Evolutionary conservation across 1,139 yeast species (phyloP).

Genomic region (Meyerozyma carpophila): DNA sequence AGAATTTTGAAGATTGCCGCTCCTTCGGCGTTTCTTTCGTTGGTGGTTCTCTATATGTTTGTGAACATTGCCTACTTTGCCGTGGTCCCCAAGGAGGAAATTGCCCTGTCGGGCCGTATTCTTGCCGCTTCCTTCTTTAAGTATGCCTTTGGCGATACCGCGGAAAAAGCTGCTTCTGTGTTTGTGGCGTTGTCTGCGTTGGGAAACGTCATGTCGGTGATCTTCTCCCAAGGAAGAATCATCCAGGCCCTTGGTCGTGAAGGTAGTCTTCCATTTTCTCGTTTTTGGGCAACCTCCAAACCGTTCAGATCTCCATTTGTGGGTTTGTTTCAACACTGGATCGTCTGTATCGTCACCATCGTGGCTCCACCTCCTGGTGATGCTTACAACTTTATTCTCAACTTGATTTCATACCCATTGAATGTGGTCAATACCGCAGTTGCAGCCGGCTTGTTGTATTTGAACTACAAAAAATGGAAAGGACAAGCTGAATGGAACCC

Average conservation of each 20-base stretch:
- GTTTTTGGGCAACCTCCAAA: constrained; percentile 37
- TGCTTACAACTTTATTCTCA: constrained; percentile 43
- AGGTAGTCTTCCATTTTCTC: constrained; percentile 42
- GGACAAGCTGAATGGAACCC: constrained; percentile 66
- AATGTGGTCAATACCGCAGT: constrained; percentile 46
- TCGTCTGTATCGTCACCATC: constrained; percentile 42
- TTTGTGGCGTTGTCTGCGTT: constrained; percentile 47
- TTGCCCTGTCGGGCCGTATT: constrained; percentile 38
- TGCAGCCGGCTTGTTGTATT: constrained; percentile 36
- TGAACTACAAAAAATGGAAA: constrained; percentile 42
- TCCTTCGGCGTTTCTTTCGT: constrained; percentile 48
- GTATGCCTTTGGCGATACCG: constrained; percentile 40
- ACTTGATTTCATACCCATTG: constrained; percentile 46
- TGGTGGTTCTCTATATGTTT: constrained; percentile 63
- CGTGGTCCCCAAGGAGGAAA: constrained; percentile 45
- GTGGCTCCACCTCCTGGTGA: constrained; percentile 49
- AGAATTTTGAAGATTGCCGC: constrained; percentile 41
- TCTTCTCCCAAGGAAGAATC: constrained; percentile 47
- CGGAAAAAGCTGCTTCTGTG: constrained; percentile 45
- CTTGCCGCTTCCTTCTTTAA: constrained; percentile 44
- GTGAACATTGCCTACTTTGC: constrained; percentile 57
- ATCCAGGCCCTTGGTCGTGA: constrained; percentile 46
- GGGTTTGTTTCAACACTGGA: constrained; percentile 61
- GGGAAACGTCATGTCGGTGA: constrained; percentile 45
- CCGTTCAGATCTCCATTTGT: constrained; percentile 43